A percentile compares a stretch with the other conserved stretches of the same genome.
These are phyloP conservation scores for Clavispora santaluciae DNA, from an alignment of 805 yeast species.

Conservation along the genomic window DNA sequence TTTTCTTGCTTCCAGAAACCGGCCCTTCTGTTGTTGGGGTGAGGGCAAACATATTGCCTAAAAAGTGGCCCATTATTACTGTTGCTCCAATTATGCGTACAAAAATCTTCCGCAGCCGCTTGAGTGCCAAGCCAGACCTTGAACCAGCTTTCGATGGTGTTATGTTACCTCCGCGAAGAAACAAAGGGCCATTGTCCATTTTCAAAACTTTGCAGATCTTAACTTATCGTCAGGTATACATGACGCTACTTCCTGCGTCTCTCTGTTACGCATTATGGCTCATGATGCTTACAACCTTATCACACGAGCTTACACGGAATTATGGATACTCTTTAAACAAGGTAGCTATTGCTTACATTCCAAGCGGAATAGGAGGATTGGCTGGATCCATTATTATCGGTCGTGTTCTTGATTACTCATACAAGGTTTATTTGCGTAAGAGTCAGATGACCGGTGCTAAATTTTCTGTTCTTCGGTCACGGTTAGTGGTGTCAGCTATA, in stretches of 20 bases:
- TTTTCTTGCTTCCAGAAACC: slow-evolving; percentile 4
- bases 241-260: slow-evolving; percentile 2
- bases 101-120: neutral
- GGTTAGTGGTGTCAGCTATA: slow-evolving; percentile 1
- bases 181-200: neutral
- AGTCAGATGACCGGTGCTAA: neutral
- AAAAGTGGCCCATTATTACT: neutral
- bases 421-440: neutral
- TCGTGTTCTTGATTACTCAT: slow-evolving; percentile 1
- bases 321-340: slow-evolving; percentile 1
- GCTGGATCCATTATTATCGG: slow-evolving; percentile 2
- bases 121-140: neutral
- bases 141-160: neutral
- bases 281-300: slow-evolving; percentile 3
- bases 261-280: slow-evolving; percentile 3
- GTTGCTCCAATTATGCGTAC: slow-evolving; percentile 5
- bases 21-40: slow-evolving; percentile 1
- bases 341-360: slow-evolving; percentile 5
- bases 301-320: neutral
- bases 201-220: slow-evolving; percentile 1
- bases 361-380: slow-evolving; percentile 4
- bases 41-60: neutral
- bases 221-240: neutral
- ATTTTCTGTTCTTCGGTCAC: slow-evolving; percentile 1
- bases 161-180: neutral